phyloP scores from a whole-genome alignment of 768 basidiomycete genomes.

The Suillus ampliporus region DNA sequence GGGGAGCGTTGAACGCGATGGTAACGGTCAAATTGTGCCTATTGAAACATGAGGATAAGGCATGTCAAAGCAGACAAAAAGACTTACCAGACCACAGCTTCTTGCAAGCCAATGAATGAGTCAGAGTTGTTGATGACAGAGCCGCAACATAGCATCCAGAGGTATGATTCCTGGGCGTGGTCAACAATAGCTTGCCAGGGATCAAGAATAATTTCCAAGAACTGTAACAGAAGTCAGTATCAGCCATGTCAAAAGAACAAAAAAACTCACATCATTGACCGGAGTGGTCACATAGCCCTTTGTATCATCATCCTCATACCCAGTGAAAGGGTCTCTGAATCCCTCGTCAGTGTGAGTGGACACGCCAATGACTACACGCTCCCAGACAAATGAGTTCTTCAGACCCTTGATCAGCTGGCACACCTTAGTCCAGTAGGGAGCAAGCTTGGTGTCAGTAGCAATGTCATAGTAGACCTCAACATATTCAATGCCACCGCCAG shows the following conservation, averaged over 20 bases:
- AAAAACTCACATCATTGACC: constrained; percentile 6
- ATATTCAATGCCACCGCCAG: not conserved
- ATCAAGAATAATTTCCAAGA: not conserved
- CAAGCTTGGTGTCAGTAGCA: not conserved
- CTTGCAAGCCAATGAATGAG: not conserved
- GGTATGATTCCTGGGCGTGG: not conserved
- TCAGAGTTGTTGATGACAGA: not conserved
- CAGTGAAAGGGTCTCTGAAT: not conserved
- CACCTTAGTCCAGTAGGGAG: not conserved
- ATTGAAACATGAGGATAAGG: not conserved
- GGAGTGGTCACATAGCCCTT: not conserved
- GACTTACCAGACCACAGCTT: not conserved
- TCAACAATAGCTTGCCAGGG: not conserved
- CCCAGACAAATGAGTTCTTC: not conserved
- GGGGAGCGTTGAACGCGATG: not conserved
- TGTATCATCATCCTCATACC: not conserved
- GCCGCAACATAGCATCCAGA: not conserved
- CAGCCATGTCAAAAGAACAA: not conserved
- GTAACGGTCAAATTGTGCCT: not conserved
- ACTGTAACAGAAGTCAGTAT: not conserved
- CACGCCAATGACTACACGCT: not conserved
- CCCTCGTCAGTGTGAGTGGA: constrained; percentile 1
- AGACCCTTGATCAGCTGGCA: not conserved
- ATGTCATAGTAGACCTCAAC: not conserved
- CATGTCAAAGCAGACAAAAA: not conserved